Conservation (phyloP, 768 basidiomycete species). For the Phylloporus sp. region DNA sequence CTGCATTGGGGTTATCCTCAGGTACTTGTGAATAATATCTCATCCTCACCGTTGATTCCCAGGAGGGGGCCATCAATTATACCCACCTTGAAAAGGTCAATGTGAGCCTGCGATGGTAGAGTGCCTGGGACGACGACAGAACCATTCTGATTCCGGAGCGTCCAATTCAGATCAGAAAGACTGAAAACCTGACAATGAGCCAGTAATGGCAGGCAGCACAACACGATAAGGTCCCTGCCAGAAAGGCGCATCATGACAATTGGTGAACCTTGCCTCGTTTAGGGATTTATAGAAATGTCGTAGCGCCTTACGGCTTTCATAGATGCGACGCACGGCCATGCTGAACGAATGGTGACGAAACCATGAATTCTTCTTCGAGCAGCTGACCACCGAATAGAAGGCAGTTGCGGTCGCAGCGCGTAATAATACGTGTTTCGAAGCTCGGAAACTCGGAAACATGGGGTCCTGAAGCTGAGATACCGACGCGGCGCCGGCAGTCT, state of each 20-base stretch:
- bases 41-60: conserved; percentile 44
- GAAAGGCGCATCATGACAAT: conserved; percentile 4
- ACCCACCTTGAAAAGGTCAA: conserved; percentile 48
- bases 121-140: conserved; percentile 48
- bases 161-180: conserved; percentile 47
- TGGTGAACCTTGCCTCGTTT: neutral
- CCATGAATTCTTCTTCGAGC: neutral
- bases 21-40: neutral
- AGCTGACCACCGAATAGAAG: neutral
- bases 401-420: neutral
- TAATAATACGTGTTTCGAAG: neutral
- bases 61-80: conserved; percentile 50
- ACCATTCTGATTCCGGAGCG: conserved; percentile 48
- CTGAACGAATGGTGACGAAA: conserved; percentile 3
- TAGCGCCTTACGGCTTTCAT: neutral
- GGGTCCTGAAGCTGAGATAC: neutral
- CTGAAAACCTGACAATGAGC: conserved; percentile 32
- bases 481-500: neutral
- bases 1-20: conserved; percentile 22
- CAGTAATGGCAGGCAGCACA: conserved; percentile 9
- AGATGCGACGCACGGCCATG: neutral
- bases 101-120: conserved; percentile 50
- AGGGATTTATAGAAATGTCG: neutral
- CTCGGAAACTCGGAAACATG: neutral
- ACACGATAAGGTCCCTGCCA: neutral